Percentiles rank a stretch among this genome's conserved stretches.
Evolutionary conservation across 202 grass and related monocot genomes (phyloP).

Genomic region (Panicum hallii): DNA sequence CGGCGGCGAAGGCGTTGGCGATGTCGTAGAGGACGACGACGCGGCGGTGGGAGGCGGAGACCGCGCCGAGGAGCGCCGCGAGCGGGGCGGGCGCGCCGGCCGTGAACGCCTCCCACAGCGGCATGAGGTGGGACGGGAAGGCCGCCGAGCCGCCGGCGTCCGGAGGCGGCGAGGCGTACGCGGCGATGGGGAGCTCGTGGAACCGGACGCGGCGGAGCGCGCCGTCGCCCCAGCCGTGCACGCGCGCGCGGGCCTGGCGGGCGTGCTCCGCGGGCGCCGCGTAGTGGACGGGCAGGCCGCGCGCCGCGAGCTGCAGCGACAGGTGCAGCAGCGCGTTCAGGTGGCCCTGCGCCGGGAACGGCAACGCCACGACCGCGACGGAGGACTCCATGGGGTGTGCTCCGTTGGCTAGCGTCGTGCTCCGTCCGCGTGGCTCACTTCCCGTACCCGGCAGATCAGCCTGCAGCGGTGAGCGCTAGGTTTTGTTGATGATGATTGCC

Average conservation of each 20-base stretch:
- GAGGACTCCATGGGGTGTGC: not conserved
- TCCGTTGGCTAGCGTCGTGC: not conserved
- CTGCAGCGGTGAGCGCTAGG: not conserved
- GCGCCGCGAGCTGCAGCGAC: constrained; percentile 51
- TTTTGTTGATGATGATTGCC: not conserved
- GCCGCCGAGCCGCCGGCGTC: not conserved
- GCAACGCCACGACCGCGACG: constrained; percentile 57
- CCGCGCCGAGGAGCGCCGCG: constrained; percentile 19
- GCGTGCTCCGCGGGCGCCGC: not conserved
- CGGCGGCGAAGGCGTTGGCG: constrained; percentile 33
- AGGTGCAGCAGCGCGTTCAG: constrained; percentile 85
- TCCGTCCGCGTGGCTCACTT: too few relatives aligned
- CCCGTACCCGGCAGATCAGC: not conserved
- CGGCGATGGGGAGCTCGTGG: constrained; percentile 29
- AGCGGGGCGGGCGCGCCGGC: not conserved
- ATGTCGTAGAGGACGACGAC: constrained; percentile 28
- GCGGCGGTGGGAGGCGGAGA: not conserved
- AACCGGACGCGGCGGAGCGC: constrained; percentile 18
- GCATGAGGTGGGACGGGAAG: constrained; percentile 42
- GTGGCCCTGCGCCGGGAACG: constrained; percentile 76
- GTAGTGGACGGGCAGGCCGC: constrained; percentile 44
- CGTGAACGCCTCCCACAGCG: constrained; percentile 22
- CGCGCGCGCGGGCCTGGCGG: constrained; percentile 35
- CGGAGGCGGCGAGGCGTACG: constrained; percentile 36
- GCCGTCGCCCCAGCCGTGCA: constrained; percentile 36